Evolutionary conservation across 2,329 filamentous ascomycete species (phyloP).

Genomic region (Talaromyces sp.): DNA sequence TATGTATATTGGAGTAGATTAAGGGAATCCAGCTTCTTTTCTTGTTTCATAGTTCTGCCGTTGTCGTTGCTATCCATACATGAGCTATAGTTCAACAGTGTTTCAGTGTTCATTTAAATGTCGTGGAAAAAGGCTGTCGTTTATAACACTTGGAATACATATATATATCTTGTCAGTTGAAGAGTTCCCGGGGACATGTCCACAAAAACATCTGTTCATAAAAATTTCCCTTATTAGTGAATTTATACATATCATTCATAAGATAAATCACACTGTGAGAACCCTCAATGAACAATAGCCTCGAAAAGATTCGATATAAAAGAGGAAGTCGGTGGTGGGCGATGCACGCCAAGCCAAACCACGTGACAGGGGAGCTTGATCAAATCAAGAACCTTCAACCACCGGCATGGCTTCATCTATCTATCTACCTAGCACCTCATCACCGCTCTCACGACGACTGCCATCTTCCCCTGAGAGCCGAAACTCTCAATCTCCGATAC

Average conservation of each 20-base stretch:
- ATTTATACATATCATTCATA: neutral
- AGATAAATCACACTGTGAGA: neutral
- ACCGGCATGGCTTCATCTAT: slow-evolving; percentile 4
- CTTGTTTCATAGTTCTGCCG: neutral
- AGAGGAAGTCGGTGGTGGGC: neutral
- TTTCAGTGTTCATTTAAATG: no score
- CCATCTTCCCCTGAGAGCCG: slow-evolving; percentile 17
- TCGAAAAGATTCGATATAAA: neutral
- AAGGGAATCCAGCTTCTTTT: neutral
- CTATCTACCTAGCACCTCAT: slow-evolving; percentile 8
- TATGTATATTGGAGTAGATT: neutral
- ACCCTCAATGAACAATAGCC: neutral
- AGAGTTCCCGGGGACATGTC: no score
- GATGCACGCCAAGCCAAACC: slow-evolving; percentile 22
- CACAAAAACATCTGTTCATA: no score
- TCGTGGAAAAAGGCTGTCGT: no score
- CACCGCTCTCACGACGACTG: neutral
- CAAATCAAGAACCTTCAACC: slow-evolving; percentile 13
- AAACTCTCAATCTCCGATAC: neutral
- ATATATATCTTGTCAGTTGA: no score
- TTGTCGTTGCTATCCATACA: no score
- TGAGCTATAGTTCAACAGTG: no score
- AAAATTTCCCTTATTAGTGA: no score
- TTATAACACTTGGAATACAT: no score
- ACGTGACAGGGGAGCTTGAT: slow-evolving; percentile 29